A percentile compares a stretch with the other conserved stretches of the same genome.
Conservation (phyloP, 495 filamentous ascomycete genomes). For the Penicillium coprophilum region DNA sequence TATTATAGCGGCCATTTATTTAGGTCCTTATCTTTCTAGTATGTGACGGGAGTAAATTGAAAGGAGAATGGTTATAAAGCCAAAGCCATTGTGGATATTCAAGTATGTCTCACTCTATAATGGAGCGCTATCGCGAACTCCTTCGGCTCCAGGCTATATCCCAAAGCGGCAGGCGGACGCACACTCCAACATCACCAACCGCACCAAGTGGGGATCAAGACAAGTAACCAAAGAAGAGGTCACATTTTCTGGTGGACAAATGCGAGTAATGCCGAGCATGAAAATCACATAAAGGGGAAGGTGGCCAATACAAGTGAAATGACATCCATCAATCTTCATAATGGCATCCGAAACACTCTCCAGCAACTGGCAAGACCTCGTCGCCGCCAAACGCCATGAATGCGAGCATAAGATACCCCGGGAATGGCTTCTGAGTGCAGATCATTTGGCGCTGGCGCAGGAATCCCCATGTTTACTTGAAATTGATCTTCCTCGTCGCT, state of each 20-base stretch:
- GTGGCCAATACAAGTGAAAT: background rate
- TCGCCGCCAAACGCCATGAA: conserved; percentile 25
- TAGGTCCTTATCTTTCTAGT: background rate
- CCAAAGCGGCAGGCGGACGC: conserved; percentile 31
- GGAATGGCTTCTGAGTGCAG: conserved; percentile 26
- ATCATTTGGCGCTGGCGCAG: background rate
- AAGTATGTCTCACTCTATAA: background rate
- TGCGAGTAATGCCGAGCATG: background rate
- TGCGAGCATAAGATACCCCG: conserved; percentile 29
- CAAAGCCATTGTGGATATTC: background rate
- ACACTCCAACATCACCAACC: conserved; percentile 7
- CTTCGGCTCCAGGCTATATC: conserved; percentile 7
- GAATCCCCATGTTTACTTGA: conserved; percentile 21
- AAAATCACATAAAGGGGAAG: background rate
- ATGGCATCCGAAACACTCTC: background rate
- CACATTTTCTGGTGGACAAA: background rate
- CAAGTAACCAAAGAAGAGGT: background rate
- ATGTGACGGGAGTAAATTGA: background rate
- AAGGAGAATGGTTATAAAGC: background rate
- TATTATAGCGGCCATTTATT: background rate
- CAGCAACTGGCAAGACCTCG: conserved; percentile 26
- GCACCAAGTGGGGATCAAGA: background rate
- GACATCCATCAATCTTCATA: conserved; percentile 1
- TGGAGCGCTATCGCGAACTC: background rate
- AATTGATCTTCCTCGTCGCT: conserved; percentile 17